Evolutionary conservation across 108 stramenopile genomes (phyloP), one percentile per base, ranked within the genome.

Genomic region (Cyclotella atomus): DNA sequence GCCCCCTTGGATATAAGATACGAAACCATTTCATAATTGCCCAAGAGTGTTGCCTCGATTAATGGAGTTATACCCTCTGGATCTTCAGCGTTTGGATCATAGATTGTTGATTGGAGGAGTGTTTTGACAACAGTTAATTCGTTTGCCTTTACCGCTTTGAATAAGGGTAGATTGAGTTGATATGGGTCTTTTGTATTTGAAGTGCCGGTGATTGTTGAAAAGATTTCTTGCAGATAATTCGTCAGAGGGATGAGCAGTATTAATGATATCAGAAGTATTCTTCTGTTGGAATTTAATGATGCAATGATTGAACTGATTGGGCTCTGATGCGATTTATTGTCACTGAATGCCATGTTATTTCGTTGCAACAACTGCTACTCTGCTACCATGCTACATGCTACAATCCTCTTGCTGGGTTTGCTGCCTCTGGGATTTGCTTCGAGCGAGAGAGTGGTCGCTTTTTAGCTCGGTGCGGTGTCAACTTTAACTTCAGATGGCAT

Each of bases 31-130:
- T 72, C 56, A 14, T 63, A 59, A 64, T 77, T 68, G 6, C 82
- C 82, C 3, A 68, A 34, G 9, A 83, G 62, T 15, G 77, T 74
- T 19, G 82, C 82, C 55, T 78, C 72, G 8, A 83, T 83, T 20
- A 83, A 56, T 1, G 82, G 82, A 2, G 82, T 78, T n/a, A 83
- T 67, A 0, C 82, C 82, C 19, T 34, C 5, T 46, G 47, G 19
- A 68, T 83, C 82, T 65, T 83, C 76, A 2, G 71, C 82, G 33
- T 83, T 83, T 19, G 77, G 71, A 59, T 83, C 65, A 70, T 73
- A 70, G 33, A 0, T 65, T 49, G 50, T 43, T 14, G 34, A 32
- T 41, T 44, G 27, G 1, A 81, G 50, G 44, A 81, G 35, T 5
- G 49, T 23, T 9, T 65, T 73, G n/a, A 81, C 73, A 35, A 63